Percentiles rank a stretch among this genome's conserved stretches.
Conservation (phyloP, 352 stramenopile genomes). For the Aphanomyces invadans region DNA sequence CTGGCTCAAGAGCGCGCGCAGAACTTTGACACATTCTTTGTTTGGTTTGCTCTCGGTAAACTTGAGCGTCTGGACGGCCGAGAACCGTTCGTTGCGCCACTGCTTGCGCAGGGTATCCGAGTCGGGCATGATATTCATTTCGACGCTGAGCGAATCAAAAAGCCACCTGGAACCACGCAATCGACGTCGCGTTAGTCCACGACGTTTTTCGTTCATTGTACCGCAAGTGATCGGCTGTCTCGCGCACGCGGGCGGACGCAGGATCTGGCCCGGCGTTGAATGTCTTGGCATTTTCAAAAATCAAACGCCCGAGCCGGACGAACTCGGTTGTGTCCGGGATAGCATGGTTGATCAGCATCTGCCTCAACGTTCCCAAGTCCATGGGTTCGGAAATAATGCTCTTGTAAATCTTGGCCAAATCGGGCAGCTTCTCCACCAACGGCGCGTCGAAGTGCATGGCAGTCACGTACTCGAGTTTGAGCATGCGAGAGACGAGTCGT, state of each 20-base stretch:
- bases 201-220: neutral
- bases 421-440: conserved; percentile 63
- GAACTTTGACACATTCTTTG: conserved; percentile 65
- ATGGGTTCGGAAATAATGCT: conserved; percentile 68
- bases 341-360: conserved; percentile 49
- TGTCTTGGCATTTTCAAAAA: conserved; percentile 75
- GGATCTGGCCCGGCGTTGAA: conserved; percentile 73
- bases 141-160: conserved; percentile 73
- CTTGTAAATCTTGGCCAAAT: conserved; percentile 54
- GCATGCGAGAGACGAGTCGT: conserved; percentile 55
- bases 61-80: conserved; percentile 20
- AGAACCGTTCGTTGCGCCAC: conserved; percentile 29
- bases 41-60: conserved; percentile 57
- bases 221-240: conserved; percentile 66
- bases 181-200: too few species aligned
- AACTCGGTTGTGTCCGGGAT: conserved; percentile 44
- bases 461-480: conserved; percentile 69
- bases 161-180: conserved; percentile 39
- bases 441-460: conserved; percentile 79
- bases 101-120: conserved; percentile 36
- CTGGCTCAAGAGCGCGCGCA: conserved; percentile 74
- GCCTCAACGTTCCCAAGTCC: conserved; percentile 65
- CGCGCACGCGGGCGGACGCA: conserved; percentile 63
- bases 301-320: conserved; percentile 56
- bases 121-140: conserved; percentile 34